These are phyloP conservation scores for Dalbergia cochinchinensis DNA, from an alignment of 306 rosid species.

Conservation along the genomic window DNA sequence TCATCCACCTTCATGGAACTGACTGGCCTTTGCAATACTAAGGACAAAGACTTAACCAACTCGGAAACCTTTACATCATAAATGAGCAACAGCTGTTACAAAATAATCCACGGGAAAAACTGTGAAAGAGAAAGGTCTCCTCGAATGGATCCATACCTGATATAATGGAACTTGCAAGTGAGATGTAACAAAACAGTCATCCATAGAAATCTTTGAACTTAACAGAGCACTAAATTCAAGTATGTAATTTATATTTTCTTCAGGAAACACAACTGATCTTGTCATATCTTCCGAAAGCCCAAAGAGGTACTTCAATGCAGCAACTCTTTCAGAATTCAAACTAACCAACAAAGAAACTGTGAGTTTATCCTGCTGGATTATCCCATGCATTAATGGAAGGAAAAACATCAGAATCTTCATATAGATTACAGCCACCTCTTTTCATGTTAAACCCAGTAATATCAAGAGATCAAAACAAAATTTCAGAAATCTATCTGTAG, in stretches of 20 bases:
- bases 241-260: slow-evolving; percentile 69
- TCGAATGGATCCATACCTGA: slow-evolving; percentile 63
- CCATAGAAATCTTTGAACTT: slow-evolving; percentile 61
- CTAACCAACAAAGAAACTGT: slow-evolving; percentile 66
- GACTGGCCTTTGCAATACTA: slow-evolving; percentile 70
- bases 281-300: slow-evolving; percentile 71
- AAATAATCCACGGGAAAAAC: slow-evolving; percentile 32
- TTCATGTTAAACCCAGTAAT: slow-evolving; percentile 16
- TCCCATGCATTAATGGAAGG: slow-evolving; percentile 19
- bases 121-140: slow-evolving; percentile 2
- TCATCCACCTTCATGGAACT: slow-evolving; percentile 61
- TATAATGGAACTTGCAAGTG: slow-evolving; percentile 58
- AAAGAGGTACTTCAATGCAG: slow-evolving; percentile 75
- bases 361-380: slow-evolving; percentile 45
- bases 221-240: slow-evolving; percentile 64
- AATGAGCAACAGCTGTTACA: slow-evolving; percentile 45
- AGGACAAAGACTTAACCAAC: slow-evolving; percentile 64
- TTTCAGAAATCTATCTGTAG: neutral
- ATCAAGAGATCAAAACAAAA: slow-evolving; percentile 17
- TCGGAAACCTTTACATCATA: slow-evolving; percentile 71
- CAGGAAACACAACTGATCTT: slow-evolving; percentile 63
- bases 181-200: slow-evolving; percentile 58
- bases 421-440: neutral
- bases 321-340: slow-evolving; percentile 77
- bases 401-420: neutral